Conservation (phyloP, 108 stramenopile genomes). For the Discostella pseudostelligera region DNA sequence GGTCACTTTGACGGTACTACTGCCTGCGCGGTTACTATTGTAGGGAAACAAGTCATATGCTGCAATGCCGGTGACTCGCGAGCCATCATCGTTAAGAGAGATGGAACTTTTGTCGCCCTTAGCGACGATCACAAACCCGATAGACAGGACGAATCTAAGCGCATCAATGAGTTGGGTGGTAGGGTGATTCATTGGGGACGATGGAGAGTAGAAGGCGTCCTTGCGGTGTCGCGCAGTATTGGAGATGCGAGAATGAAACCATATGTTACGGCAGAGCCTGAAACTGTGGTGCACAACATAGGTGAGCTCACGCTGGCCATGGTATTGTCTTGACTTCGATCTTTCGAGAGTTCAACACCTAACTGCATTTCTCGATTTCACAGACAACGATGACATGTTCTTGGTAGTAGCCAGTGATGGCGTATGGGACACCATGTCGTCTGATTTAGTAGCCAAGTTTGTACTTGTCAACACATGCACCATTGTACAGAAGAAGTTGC, state of each 20-base stretch:
- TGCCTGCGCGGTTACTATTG: constrained; percentile 72
- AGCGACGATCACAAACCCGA: constrained; percentile 93
- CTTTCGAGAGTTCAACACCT: background rate
- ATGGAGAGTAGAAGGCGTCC: constrained; percentile 93
- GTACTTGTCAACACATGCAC: constrained; percentile 83
- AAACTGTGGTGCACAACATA: constrained; percentile 77
- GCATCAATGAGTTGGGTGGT: constrained; percentile 90
- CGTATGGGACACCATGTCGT: constrained; percentile 88
- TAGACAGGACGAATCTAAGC: constrained; percentile 79
- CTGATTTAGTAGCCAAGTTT: constrained; percentile 83
- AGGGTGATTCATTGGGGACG: constrained; percentile 91
- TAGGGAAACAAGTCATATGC: constrained; percentile 83
- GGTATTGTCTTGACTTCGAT: background rate
- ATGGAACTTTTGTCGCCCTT: constrained; percentile 80
- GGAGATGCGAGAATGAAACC: constrained; percentile 94
- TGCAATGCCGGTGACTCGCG: constrained; percentile 97
- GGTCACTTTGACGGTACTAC: constrained; percentile 84
- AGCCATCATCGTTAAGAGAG: constrained; percentile 84
- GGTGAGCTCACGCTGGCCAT: constrained; percentile 15
- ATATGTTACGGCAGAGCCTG: constrained; percentile 83
- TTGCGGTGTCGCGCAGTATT: constrained; percentile 92
- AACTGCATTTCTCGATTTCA: background rate
- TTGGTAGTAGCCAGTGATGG: constrained; percentile 85
- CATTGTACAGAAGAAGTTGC: constrained; percentile 68
- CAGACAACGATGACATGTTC: constrained; percentile 85